Conservation (phyloP, 208 protist species). For the Acanthamoeba culbertsoni region DNA sequence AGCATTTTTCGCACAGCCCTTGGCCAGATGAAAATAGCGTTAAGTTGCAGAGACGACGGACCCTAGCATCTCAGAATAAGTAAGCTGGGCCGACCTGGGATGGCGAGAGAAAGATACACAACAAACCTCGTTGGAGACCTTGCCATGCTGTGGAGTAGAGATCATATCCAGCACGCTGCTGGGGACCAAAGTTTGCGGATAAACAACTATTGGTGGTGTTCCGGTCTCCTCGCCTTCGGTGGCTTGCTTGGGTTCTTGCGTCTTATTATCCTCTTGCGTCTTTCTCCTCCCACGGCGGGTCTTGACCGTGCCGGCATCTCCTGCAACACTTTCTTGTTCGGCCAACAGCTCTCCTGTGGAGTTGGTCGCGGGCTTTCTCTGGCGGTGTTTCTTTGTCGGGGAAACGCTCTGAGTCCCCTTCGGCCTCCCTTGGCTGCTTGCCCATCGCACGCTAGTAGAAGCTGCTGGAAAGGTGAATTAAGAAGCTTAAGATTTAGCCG, state of each 20-base stretch:
- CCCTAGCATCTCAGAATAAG: background rate
- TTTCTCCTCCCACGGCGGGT: background rate
- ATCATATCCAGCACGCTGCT: slow-evolving; percentile 40
- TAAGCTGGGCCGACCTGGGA: background rate
- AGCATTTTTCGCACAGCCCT: background rate
- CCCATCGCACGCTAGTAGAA: background rate
- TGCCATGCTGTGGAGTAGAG: slow-evolving; percentile 10
- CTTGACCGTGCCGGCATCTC: background rate
- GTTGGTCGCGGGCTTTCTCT: background rate
- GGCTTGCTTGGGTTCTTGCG: background rate
- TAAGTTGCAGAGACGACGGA: background rate
- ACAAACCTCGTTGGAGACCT: background rate
- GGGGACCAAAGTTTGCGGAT: background rate
- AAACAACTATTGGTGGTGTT: background rate
- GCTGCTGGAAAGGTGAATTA: background rate
- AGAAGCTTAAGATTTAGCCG: background rate
- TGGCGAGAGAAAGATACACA: background rate
- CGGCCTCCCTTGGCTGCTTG: background rate
- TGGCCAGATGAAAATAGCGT: slow-evolving; percentile 30
- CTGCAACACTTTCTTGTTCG: background rate
- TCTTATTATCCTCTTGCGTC: background rate
- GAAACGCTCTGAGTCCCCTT: background rate
- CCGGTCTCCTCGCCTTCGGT: background rate
- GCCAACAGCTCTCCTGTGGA: background rate
- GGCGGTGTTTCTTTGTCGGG: background rate